These are phyloP conservation scores for Neonectria ditissima DNA, from an alignment of 2,329 filamentous ascomycete species.

Conservation along the genomic window DNA sequence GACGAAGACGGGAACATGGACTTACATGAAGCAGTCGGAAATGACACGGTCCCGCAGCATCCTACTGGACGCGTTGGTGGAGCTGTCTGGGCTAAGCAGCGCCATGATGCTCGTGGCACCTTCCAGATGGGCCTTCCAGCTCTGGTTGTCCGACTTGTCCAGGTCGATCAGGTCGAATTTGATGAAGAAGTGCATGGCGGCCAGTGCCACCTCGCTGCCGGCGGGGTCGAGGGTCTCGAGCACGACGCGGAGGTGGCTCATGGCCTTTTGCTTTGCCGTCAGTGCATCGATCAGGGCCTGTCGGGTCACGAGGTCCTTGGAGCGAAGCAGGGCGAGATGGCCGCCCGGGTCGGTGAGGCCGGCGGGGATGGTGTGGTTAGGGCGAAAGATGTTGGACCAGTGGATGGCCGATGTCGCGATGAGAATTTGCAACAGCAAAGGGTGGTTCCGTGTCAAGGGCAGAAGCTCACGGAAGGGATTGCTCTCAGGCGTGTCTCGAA, in stretches of 20 bases:
- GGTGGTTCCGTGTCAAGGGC: conserved; percentile 58
- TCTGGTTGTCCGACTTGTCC: conserved; percentile 54
- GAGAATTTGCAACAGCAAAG: conserved; percentile 61
- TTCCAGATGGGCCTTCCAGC: conserved; percentile 61
- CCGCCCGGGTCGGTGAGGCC: conserved; percentile 51
- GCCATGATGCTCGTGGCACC: conserved; percentile 58
- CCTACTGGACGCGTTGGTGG: conserved; percentile 47
- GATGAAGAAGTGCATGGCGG: conserved; percentile 63
- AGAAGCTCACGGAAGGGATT: conserved; percentile 64
- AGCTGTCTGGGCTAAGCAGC: conserved; percentile 48
- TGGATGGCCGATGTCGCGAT: conserved; percentile 63
- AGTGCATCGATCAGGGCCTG: conserved; percentile 60
- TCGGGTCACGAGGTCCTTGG: conserved; percentile 52
- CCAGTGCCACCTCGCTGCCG: conserved; percentile 60
- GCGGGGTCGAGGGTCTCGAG: conserved; percentile 54
- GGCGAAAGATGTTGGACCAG: conserved; percentile 58
- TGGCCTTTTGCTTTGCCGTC: conserved; percentile 60
- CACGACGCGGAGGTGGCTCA: conserved; percentile 56
- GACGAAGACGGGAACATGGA: conserved; percentile 28
- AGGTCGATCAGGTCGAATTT: conserved; percentile 64
- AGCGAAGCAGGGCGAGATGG: conserved; percentile 52
- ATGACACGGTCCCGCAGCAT: conserved; percentile 59
- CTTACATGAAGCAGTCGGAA: conserved; percentile 62
- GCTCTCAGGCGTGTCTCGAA: conserved; percentile 57
- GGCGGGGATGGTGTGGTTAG: conserved; percentile 47